A percentile compares a stretch with the other conserved stretches of the same genome.
These are phyloP conservation scores for Suillus discolor DNA, from an alignment of 768 basidiomycete genomes.

Conservation along the genomic window DNA sequence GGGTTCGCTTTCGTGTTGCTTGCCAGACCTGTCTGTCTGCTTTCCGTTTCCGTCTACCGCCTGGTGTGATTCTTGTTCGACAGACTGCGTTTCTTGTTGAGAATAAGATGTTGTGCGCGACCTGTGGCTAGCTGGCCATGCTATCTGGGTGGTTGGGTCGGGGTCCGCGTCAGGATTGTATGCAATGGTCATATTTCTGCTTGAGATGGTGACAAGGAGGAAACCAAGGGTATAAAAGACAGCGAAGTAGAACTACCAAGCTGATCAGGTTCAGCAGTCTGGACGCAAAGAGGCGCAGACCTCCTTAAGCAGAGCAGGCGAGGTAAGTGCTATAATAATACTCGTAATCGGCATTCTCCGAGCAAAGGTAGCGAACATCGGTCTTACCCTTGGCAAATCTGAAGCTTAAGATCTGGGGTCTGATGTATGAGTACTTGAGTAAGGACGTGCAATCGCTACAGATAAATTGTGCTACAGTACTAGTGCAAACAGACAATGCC, in stretches of 20 bases:
- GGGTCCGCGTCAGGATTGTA: slow-evolving; percentile 56
- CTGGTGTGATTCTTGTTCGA: slow-evolving; percentile 29
- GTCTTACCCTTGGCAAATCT: background rate
- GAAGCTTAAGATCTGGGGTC: background rate
- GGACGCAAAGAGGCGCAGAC: background rate
- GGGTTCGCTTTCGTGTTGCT: slow-evolving; percentile 22
- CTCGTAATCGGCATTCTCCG: slow-evolving; percentile 30
- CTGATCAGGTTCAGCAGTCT: background rate
- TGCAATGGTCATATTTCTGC: slow-evolving; percentile 59
- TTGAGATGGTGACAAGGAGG: slow-evolving; percentile 6
- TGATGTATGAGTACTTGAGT: background rate
- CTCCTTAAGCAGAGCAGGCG: slow-evolving; percentile 17
- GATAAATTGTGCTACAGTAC: slow-evolving; percentile 19
- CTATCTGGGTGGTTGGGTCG: slow-evolving; percentile 77
- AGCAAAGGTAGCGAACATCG: background rate
- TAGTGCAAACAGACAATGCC: slow-evolving; percentile 16
- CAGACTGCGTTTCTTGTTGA: slow-evolving; percentile 26
- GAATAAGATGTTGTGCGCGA: slow-evolving; percentile 28
- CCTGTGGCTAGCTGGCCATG: slow-evolving; percentile 61
- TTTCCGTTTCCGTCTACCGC: slow-evolving; percentile 36
- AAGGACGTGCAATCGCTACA: background rate
- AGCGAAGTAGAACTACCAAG: slow-evolving; percentile 4
- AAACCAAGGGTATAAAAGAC: slow-evolving; percentile 11
- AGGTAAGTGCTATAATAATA: slow-evolving; percentile 3
- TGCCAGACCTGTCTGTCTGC: background rate